phyloP scores from a whole-genome alignment of 2,329 filamentous ascomycete genomes.

The Fusarium sp. region DNA sequence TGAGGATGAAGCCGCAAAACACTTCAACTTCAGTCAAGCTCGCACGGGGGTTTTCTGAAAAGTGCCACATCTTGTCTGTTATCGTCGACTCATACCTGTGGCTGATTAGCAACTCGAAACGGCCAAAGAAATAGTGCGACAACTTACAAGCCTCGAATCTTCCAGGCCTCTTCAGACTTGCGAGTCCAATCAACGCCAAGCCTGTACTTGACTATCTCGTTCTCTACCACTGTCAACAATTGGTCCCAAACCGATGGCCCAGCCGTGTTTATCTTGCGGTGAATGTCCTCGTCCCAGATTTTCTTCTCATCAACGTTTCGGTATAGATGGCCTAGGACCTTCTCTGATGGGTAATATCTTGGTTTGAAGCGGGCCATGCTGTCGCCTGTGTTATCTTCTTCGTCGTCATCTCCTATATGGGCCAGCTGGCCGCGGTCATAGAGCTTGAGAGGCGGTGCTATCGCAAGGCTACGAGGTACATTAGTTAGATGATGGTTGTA shows the following conservation, averaged over 20 bases:
- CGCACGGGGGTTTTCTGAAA: constrained; percentile 61
- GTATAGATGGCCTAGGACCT: constrained; percentile 79
- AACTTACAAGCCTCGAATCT: constrained; percentile 63
- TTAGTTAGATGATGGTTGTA: not conserved
- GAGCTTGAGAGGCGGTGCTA: constrained; percentile 61
- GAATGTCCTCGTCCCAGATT: constrained; percentile 71
- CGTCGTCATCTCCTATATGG: constrained; percentile 49
- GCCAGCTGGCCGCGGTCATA: constrained; percentile 62
- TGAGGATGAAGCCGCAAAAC: constrained; percentile 70
- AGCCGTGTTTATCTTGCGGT: constrained; percentile 44
- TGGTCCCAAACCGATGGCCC: constrained; percentile 61
- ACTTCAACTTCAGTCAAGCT: constrained; percentile 67
- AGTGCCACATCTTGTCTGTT: constrained; percentile 57
- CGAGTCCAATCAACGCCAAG: constrained; percentile 54
- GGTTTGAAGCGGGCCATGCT: constrained; percentile 62
- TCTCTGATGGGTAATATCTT: constrained; percentile 76
- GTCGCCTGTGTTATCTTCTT: constrained; percentile 57
- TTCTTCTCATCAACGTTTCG: constrained; percentile 79
- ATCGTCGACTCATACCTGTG: constrained; percentile 64
- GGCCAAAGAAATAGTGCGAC: constrained; percentile 52
- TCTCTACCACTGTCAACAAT: constrained; percentile 51
- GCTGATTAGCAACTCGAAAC: constrained; percentile 32
- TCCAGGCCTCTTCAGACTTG: constrained; percentile 57
- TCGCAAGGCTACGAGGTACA: constrained; percentile 58
- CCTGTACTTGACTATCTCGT: constrained; percentile 35